Evolutionary conservation across 2,329 filamentous ascomycete species (phyloP).

Genomic region (Nectriaceae sp.): DNA sequence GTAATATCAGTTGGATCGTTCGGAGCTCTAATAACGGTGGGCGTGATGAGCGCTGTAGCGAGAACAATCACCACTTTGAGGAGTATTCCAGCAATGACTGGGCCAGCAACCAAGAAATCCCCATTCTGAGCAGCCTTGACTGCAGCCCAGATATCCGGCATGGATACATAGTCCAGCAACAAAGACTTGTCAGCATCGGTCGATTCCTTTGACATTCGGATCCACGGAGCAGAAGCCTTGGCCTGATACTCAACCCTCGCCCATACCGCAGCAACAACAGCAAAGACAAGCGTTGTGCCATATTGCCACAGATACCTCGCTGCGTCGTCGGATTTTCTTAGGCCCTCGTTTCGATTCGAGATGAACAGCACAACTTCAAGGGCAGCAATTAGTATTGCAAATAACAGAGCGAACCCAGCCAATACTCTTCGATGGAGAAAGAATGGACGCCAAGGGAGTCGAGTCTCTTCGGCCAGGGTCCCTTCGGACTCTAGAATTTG

Average conservation of each 20-base stretch:
- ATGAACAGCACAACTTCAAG: conserved; percentile 34
- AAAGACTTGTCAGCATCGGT: conserved; percentile 33
- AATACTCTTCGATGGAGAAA: conserved; percentile 37
- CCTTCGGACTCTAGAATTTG: conserved; percentile 6
- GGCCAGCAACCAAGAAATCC: conserved; percentile 36
- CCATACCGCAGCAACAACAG: conserved; percentile 36
- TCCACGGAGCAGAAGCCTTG: conserved; percentile 40
- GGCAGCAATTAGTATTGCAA: conserved; percentile 30
- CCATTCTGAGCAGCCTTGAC: conserved; percentile 32
- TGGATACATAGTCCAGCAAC: conserved; percentile 39
- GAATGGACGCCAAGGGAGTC: conserved; percentile 37
- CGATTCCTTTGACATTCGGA: conserved; percentile 33
- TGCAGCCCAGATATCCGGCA: conserved; percentile 30
- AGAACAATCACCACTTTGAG: conserved; percentile 37
- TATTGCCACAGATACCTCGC: conserved; percentile 41
- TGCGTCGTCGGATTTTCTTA: conserved; percentile 25
- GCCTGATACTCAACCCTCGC: conserved; percentile 41
- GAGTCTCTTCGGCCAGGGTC: conserved; percentile 26
- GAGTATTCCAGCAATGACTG: conserved; percentile 29
- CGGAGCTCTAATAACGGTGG: conserved; percentile 29
- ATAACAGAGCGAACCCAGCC: conserved; percentile 29
- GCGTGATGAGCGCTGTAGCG: conserved; percentile 39
- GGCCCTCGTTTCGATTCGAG: conserved; percentile 32
- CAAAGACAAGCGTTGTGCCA: conserved; percentile 35
- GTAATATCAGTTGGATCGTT: conserved; percentile 25